These are phyloP conservation scores for Bromus sterilis DNA, from an alignment of 176 grass and related monocot genomes.

Conservation along the genomic window DNA sequence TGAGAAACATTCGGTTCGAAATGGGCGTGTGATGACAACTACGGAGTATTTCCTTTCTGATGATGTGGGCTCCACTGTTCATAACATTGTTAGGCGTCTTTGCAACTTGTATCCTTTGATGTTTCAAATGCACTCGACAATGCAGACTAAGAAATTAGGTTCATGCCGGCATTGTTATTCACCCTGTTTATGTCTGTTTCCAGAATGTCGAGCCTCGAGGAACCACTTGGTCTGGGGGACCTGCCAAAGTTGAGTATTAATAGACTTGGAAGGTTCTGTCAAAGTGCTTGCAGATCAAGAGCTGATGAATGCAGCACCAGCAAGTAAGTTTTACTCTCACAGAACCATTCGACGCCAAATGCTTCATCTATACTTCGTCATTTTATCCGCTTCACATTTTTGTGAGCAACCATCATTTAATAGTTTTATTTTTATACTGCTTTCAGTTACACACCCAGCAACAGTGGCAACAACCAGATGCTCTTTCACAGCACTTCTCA, in stretches of 20 bases:
- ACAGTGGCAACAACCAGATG: constrained; percentile 4
- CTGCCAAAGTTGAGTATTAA: constrained; percentile 70
- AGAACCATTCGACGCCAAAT: neutral
- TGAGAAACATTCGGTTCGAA: neutral
- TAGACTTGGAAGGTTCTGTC: constrained; percentile 55
- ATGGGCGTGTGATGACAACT: neutral
- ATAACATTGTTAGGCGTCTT: neutral
- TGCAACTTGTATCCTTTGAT: neutral
- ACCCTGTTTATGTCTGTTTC: neutral
- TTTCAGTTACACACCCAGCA: constrained; percentile 20
- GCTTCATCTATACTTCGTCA: neutral
- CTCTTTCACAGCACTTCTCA: constrained; percentile 17
- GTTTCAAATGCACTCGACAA: neutral
- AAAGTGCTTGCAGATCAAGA: constrained; percentile 23
- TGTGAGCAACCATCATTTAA: neutral
- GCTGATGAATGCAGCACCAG: neutral
- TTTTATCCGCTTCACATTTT: neutral
- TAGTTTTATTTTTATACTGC: neutral
- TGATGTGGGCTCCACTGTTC: neutral
- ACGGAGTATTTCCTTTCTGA: neutral
- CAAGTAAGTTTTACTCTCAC: constrained; percentile 42
- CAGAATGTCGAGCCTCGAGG: constrained; percentile 82
- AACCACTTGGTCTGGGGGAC: constrained; percentile 64
- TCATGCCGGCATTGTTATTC: neutral
- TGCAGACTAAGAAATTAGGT: neutral